Evolutionary conservation across 768 basidiomycete species (phyloP).

Genomic region (Tylopilus rubrobrunneus): DNA sequence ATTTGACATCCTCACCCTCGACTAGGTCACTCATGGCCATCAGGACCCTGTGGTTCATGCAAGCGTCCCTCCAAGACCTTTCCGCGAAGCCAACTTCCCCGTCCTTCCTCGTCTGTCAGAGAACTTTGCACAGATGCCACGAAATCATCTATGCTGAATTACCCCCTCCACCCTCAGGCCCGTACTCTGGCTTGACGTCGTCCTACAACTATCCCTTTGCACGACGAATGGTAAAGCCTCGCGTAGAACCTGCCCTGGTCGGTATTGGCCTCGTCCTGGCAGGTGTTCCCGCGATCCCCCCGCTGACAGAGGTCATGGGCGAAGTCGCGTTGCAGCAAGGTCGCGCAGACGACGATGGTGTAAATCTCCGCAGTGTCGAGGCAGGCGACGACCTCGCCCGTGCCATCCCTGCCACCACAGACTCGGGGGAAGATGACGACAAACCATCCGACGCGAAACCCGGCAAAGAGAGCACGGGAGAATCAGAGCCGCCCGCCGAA

Average conservation of each 20-base stretch:
- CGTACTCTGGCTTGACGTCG: slow-evolving; percentile 60
- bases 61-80: slow-evolving; percentile 87
- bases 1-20: slow-evolving; percentile 16
- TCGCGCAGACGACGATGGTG: slow-evolving; percentile 59
- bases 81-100: slow-evolving; percentile 48
- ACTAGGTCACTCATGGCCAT: slow-evolving; percentile 6
- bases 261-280: slow-evolving; percentile 83
- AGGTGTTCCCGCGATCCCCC: slow-evolving; percentile 72
- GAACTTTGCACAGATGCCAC: slow-evolving; percentile 87
- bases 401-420: slow-evolving; percentile 18
- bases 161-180: slow-evolving; percentile 58
- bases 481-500: slow-evolving; percentile 7
- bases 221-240: slow-evolving; percentile 66
- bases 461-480: slow-evolving; percentile 22
- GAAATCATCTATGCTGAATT: slow-evolving; percentile 94
- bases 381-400: slow-evolving; percentile 38
- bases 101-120: slow-evolving; percentile 89
- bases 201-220: slow-evolving; percentile 47
- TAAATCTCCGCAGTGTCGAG: slow-evolving; percentile 47
- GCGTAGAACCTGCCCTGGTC: slow-evolving; percentile 70
- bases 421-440: slow-evolving; percentile 38
- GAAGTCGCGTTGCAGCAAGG: slow-evolving; percentile 90
- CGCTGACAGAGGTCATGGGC: slow-evolving; percentile 69
- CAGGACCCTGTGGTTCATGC: slow-evolving; percentile 98
- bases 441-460: slow-evolving; percentile 43